Conservation (phyloP, 345 rosid genomes). For the Acer negundo region DNA sequence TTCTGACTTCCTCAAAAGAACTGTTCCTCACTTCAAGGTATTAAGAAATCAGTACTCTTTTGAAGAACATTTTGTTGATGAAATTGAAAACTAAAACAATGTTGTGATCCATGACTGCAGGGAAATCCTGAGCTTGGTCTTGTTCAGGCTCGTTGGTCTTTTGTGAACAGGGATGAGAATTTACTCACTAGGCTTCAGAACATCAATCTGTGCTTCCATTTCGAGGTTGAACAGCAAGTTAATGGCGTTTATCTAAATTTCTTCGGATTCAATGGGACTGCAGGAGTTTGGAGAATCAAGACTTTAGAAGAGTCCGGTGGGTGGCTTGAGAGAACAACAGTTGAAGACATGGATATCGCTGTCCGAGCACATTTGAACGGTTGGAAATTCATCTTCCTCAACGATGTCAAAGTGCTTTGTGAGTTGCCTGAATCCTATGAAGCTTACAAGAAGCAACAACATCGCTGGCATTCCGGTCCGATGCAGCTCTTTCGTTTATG, state of each 20-base stretch:
- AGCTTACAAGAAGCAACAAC: constrained; percentile 89
- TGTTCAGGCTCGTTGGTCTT: constrained; percentile 92
- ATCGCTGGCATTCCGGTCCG: constrained; percentile 95
- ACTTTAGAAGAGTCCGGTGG: constrained; percentile 88
- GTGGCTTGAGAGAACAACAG: constrained; percentile 93
- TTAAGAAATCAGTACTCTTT: too few species aligned
- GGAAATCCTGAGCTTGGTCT: constrained; percentile 80
- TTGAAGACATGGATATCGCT: constrained; percentile 93
- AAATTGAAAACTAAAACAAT: too few species aligned
- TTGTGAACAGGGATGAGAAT: constrained; percentile 93
- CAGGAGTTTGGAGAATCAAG: constrained; percentile 91
- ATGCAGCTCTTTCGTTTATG: constrained; percentile 89
- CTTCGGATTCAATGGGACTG: constrained; percentile 93
- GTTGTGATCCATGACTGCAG: constrained; percentile 39
- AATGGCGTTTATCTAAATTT: constrained; percentile 75
- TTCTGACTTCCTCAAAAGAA: constrained; percentile 74
- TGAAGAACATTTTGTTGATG: not conserved
- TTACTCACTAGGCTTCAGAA: constrained; percentile 86
- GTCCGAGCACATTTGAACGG: constrained; percentile 88
- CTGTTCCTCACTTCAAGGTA: constrained; percentile 87
- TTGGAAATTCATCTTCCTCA: constrained; percentile 81
- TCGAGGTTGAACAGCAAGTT: constrained; percentile 94
- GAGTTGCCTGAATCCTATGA: constrained; percentile 88
- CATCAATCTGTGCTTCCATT: constrained; percentile 85
- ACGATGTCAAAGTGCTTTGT: constrained; percentile 77